These are phyloP conservation scores for Colletotrichum caudatum DNA, from an alignment of 2,329 filamentous ascomycete species.

Conservation along the genomic window DNA sequence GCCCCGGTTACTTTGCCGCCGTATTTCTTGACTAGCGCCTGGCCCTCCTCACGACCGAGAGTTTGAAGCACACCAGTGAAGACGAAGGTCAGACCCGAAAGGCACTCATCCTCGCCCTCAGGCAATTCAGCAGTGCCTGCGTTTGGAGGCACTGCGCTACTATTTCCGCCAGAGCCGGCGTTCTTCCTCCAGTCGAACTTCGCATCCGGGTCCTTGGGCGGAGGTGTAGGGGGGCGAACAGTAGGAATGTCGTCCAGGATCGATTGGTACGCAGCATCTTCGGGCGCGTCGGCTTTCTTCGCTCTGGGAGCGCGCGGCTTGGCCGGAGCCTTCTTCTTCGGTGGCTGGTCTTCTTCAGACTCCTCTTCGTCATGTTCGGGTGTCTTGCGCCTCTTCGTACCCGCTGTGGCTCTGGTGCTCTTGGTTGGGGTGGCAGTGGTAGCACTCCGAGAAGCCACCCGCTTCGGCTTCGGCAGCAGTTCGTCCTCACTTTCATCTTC, in stretches of 20 bases:
- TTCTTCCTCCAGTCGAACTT: constrained; percentile 86
- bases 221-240: constrained; percentile 85
- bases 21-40: constrained; percentile 89
- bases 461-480: constrained; percentile 70
- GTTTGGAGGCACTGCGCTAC: constrained; percentile 70
- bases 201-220: constrained; percentile 73
- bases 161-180: constrained; percentile 67
- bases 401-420: constrained; percentile 47
- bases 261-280: constrained; percentile 79
- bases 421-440: constrained; percentile 45
- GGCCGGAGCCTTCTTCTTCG: constrained; percentile 69
- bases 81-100: constrained; percentile 90
- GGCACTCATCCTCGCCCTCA: constrained; percentile 86
- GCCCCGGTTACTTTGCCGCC: constrained; percentile 89
- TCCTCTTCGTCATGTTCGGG: constrained; percentile 66
- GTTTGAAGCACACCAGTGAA: constrained; percentile 90
- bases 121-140: constrained; percentile 79
- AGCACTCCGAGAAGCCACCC: constrained; percentile 57
- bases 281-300: constrained; percentile 75
- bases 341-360: constrained; percentile 68
- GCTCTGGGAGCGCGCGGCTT: constrained; percentile 69
- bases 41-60: constrained; percentile 86
- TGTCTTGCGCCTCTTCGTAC: constrained; percentile 69
- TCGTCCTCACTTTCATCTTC: constrained; percentile 82
- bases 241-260: constrained; percentile 91